Evolutionary conservation across 2,329 filamentous ascomycete species (phyloP).

Genomic region (Fusarium lyarnte): DNA sequence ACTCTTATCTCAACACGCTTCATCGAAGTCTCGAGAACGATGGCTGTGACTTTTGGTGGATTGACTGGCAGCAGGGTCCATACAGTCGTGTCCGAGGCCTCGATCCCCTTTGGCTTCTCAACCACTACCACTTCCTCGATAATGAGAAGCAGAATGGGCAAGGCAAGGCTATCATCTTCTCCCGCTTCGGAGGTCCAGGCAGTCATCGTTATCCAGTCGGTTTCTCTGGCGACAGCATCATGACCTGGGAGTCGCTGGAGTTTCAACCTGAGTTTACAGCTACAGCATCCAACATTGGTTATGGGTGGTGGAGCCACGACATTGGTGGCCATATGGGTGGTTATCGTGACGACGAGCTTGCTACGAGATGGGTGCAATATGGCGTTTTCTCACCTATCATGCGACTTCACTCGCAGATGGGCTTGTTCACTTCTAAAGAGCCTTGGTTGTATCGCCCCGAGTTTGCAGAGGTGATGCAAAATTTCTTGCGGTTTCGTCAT

Average conservation of each 20-base stretch:
- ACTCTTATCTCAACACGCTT: conserved; percentile 67
- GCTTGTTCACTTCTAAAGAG: conserved; percentile 67
- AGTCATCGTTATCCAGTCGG: conserved; percentile 72
- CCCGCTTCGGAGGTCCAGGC: conserved; percentile 69
- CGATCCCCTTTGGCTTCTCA: conserved; percentile 72
- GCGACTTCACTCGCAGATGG: conserved; percentile 68
- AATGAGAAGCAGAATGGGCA: conserved; percentile 48
- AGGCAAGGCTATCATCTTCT: conserved; percentile 62
- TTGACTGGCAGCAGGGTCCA: conserved; percentile 73
- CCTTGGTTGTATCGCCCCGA: conserved; percentile 66
- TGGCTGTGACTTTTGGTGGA: conserved; percentile 73
- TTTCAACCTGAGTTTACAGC: conserved; percentile 76
- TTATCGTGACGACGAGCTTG: conserved; percentile 65
- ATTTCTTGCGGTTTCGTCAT: conserved; percentile 64
- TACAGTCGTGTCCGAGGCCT: conserved; percentile 63
- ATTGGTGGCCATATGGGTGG: conserved; percentile 72
- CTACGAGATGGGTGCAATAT: conserved; percentile 69
- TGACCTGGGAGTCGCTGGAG: conserved; percentile 67
- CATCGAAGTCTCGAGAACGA: conserved; percentile 64
- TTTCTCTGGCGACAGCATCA: conserved; percentile 70
- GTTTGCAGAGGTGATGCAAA: conserved; percentile 56
- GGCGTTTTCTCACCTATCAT: conserved; percentile 70
- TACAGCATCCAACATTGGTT: conserved; percentile 73
- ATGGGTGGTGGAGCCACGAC: conserved; percentile 75
- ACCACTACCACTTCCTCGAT: conserved; percentile 71